These are phyloP conservation scores for Aureobasidium zeae DNA, from an alignment of 2,329 filamentous ascomycete genomes.

Conservation along the genomic window DNA sequence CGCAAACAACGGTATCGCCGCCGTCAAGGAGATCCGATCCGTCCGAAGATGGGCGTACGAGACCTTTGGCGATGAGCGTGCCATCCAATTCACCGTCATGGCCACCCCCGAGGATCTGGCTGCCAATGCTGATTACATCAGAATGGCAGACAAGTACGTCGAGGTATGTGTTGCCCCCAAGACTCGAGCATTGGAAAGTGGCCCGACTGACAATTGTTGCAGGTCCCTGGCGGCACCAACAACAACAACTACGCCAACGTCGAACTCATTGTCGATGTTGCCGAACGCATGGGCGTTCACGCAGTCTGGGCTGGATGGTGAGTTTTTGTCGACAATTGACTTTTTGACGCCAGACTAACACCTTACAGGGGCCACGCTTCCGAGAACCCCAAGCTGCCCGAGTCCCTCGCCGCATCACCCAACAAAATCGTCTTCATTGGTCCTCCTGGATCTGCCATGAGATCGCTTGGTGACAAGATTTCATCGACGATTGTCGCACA, in stretches of 20 bases:
- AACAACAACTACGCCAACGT: slow-evolving; percentile 99
- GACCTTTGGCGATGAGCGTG: slow-evolving; percentile 94
- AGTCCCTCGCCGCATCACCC: slow-evolving; percentile 87
- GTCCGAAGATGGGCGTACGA: slow-evolving; percentile 99
- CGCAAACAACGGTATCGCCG: slow-evolving; percentile 98
- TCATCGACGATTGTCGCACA: slow-evolving; percentile 98
- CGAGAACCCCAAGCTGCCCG: slow-evolving; percentile 94
- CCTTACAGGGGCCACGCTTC: slow-evolving; percentile 89
- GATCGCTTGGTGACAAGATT: slow-evolving; percentile 98
- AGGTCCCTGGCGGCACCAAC: slow-evolving; percentile 94
- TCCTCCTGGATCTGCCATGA: slow-evolving; percentile 95
- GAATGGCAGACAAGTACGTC: slow-evolving; percentile 99
- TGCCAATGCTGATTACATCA: slow-evolving; percentile 97
- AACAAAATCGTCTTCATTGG: slow-evolving; percentile 99
- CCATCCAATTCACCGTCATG: slow-evolving; percentile 99
- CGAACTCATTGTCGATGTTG: slow-evolving; percentile 96
- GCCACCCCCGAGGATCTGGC: slow-evolving; percentile 94
- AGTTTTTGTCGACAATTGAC: too few relatives aligned
- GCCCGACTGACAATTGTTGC: slow-evolving; percentile 18
- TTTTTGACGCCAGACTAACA: too few relatives aligned
- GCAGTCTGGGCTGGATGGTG: slow-evolving; percentile 98
- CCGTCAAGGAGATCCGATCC: slow-evolving; percentile 97
- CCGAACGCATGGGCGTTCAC: slow-evolving; percentile 96
- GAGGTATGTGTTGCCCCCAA: slow-evolving; percentile 49
- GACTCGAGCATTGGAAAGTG: slow-evolving; percentile 5